Evolutionary conservation across 164 flowering plant genomes (phyloP).

Genomic region (Magnolia changhungtana): DNA sequence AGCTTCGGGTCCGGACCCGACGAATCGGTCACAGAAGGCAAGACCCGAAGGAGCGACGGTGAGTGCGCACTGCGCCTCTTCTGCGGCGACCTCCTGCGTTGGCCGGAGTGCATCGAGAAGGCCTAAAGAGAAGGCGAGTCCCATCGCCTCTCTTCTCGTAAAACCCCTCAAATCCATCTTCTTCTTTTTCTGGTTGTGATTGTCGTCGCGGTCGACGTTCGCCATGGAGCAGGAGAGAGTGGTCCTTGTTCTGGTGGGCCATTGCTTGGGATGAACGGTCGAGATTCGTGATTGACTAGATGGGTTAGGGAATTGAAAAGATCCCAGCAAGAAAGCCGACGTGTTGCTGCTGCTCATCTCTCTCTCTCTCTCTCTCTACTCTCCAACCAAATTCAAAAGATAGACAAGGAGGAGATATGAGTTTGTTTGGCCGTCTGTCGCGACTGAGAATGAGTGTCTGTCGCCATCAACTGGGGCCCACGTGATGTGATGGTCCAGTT

Average conservation of each 20-base stretch:
- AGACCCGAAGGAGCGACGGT: slow-evolving; percentile 71
- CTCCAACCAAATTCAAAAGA: background rate
- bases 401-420: background rate
- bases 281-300: background rate
- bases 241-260: background rate
- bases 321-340: background rate
- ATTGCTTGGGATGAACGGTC: background rate
- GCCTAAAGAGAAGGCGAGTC: background rate
- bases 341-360: background rate
- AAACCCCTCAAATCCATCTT: background rate
- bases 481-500: too few species aligned
- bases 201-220: background rate
- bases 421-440: background rate
- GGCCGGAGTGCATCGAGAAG: slow-evolving; percentile 6
- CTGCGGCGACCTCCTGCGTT: slow-evolving; percentile 8
- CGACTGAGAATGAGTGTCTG: too few species aligned
- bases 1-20: slow-evolving; percentile 71
- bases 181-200: background rate
- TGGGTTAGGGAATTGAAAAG: background rate
- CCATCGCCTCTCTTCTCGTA: slow-evolving; percentile 9
- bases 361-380: background rate
- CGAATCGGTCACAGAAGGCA: slow-evolving; percentile 61
- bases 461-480: too few species aligned
- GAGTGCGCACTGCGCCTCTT: slow-evolving; percentile 38
- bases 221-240: background rate